Conservation (phyloP, 2,329 filamentous ascomycete genomes). For the Hymenoscyphus fraxineus region DNA sequence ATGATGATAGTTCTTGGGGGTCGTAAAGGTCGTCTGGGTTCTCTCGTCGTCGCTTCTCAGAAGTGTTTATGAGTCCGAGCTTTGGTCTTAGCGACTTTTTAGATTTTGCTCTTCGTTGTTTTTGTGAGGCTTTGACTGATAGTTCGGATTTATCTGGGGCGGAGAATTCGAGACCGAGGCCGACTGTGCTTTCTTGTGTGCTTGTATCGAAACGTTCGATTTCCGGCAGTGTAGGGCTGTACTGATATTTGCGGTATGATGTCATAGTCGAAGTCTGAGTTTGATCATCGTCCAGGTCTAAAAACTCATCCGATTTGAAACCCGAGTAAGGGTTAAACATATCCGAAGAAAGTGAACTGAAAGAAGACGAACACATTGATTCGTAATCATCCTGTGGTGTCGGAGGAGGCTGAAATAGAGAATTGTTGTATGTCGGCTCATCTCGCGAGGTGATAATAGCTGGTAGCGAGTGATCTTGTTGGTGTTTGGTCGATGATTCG, state of each 20-base stretch:
- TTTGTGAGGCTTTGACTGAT: not conserved
- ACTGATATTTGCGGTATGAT: not conserved
- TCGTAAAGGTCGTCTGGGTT: not conserved
- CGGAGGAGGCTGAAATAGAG: not conserved
- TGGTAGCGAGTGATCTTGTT: not conserved
- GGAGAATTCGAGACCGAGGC: not conserved
- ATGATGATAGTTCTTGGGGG: not conserved
- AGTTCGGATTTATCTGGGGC: too few species aligned
- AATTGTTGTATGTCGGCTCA: not conserved
- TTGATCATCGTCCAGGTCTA: not conserved
- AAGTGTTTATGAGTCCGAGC: not conserved
- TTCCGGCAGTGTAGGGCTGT: not conserved
- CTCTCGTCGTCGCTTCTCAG: not conserved
- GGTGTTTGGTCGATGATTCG: not conserved
- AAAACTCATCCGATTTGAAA: not conserved
- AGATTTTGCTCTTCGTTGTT: not conserved
- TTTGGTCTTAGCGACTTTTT: not conserved
- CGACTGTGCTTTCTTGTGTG: not conserved
- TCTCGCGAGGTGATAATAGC: not conserved
- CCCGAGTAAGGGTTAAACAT: not conserved
- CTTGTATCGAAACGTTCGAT: not conserved
- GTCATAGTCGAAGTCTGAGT: not conserved
- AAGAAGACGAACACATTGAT: not conserved
- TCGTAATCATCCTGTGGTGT: not conserved
- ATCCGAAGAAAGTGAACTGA: not conserved